Base-by-base conservation (phyloP, 2,329 filamentous ascomycete genomes). In the Penicillium crustosum region DNA sequence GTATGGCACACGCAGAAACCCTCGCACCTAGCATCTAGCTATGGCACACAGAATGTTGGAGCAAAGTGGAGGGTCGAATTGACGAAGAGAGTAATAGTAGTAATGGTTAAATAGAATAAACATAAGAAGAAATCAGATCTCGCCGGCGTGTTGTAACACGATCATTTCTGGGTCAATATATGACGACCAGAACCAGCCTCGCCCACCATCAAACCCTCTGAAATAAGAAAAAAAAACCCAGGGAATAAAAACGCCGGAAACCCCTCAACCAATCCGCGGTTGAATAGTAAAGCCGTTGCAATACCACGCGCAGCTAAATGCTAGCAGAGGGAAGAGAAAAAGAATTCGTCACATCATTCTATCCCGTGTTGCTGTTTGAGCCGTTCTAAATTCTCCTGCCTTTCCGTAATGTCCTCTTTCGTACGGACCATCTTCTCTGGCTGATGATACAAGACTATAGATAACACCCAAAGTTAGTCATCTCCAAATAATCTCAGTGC, bases 361-460 rank as follows among this genome's bases (percentile, higher is more conserved):
- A 97, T 97, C 76, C 93, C 93, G 79, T 99, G 92, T 79, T 97
- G 91, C 75, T 89, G 87, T 83, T 99, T 99, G 81, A 97, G 88
- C 82, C 91, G 90, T 86, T 96, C 93, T 90, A 99, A 87, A 83
- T 93, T 94, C 78, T 96, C 91, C 80, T 94, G 90, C 81, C 94
- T 91, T 71, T 91, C 88, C 73, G 93, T 91, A 73, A 97, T 84
- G 80, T 97, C 92, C 79, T 94, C 90, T 87, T 91, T 93, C 82
- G 91, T 90, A 78, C 89, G 91, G 74, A 85, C 78, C 86, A 89
- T 89, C 79, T 90, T 90, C 71, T 90, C 88, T 66, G 87, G 87
- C 75, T 90, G 88, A 73, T 91, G 88, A 72, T 90, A 90, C 73
- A 91, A 79, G 59, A 90, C 88, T 76, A 53, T 17, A 33, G 12